Evolutionary conservation across 73 alveolate species (phyloP).

Genomic region (Effrenium voratum): DNA sequence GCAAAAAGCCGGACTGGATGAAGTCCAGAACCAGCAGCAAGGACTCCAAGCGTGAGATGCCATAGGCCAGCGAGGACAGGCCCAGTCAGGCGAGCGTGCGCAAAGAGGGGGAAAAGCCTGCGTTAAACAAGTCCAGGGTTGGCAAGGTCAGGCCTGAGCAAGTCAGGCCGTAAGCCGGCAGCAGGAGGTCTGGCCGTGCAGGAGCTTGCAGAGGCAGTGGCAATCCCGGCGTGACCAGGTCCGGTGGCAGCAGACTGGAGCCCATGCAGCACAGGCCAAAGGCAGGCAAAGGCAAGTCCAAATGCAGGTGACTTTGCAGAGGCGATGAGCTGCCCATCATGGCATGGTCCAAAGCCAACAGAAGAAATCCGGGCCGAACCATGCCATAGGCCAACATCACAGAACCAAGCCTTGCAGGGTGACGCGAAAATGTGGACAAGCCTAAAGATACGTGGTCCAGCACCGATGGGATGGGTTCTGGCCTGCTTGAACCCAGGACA

Average conservation of each 20-base stretch:
- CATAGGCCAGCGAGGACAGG: not conserved
- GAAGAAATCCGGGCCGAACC: not conserved
- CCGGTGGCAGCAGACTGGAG: not conserved
- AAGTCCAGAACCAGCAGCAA: conserved; percentile 2
- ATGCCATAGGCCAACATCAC: not conserved
- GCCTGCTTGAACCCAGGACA: conserved; percentile 2
- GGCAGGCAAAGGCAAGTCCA: not conserved
- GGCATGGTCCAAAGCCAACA: conserved; percentile 18
- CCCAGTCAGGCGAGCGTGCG: not conserved
- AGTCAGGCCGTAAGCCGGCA: conserved; percentile 9
- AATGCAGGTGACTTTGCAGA: conserved; percentile 3
- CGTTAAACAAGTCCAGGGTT: not conserved
- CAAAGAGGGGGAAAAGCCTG: not conserved
- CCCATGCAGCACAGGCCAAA: conserved; percentile 43
- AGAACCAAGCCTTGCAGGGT: not conserved
- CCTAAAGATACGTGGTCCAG: not conserved
- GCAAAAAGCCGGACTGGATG: not conserved
- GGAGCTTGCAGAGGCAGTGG: not conserved
- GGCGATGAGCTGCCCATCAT: not conserved
- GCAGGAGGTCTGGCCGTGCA: not conserved
- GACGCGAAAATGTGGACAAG: not conserved
- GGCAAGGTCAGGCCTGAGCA: not conserved
- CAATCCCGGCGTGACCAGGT: not conserved
- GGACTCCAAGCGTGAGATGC: conserved; percentile 15
- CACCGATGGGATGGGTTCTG: not conserved